These are phyloP conservation scores for Scheffersomyces stambukii DNA, from an alignment of 1,139 yeast species.

Conservation along the genomic window DNA sequence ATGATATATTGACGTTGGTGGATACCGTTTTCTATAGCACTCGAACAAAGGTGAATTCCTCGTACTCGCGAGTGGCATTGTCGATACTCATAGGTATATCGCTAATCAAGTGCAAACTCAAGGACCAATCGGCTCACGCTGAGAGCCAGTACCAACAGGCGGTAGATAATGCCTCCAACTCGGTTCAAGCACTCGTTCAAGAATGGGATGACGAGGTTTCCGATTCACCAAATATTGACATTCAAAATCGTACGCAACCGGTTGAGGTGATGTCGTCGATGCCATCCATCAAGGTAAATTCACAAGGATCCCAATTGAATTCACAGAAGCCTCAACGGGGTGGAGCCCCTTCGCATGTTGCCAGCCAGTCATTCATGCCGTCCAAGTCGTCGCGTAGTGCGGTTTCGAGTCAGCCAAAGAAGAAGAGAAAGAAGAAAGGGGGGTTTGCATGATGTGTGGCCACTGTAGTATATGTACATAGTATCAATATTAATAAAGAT, in stretches of 20 bases:
- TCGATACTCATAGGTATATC: no score
- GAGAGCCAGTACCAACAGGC: constrained; percentile 10
- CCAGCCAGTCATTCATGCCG: constrained; percentile 4
- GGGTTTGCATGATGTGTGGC: constrained; percentile 15
- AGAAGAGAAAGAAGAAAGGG: constrained; percentile 26
- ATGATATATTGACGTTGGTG: constrained; percentile 6
- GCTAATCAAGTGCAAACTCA: constrained; percentile 20
- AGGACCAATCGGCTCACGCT: constrained; percentile 8
- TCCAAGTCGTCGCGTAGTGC: constrained; percentile 3
- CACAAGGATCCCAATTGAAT: no score
- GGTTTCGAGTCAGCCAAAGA: constrained; percentile 7
- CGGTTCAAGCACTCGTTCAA: constrained; percentile 19
- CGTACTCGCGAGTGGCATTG: no score
- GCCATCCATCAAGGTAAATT: constrained; percentile 2
- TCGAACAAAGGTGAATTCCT: no score
- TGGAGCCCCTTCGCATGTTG: no score
- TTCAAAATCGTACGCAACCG: no score
- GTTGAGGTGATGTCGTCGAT: no score
- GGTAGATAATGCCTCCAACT: constrained; percentile 13
- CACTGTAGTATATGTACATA: neutral
- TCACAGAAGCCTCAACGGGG: no score
- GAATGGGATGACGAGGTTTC: constrained; percentile 22
- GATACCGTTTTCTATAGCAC: constrained; percentile 3
- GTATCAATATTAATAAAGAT: no score
- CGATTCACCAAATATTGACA: constrained; percentile 2